Evolutionary conservation across 2,329 filamentous ascomycete species (phyloP), one percentile per base, ranked within the genome.

Genomic region (Dothistroma pini): DNA sequence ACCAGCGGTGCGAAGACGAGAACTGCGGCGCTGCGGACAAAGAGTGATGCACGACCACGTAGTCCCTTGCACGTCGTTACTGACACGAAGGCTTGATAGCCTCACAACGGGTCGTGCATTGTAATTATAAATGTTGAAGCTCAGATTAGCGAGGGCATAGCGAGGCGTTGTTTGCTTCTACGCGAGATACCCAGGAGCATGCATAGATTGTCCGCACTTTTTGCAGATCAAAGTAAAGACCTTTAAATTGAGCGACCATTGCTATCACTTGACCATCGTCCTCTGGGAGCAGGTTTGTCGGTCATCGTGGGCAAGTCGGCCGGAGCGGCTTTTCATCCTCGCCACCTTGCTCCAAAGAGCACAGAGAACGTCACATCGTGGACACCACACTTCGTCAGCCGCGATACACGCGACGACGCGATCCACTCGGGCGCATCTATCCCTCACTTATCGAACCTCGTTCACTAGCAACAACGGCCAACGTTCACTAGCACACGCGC

Each of bases 51-150:
- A 31, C 68, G 62, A 54, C 34, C 61, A 1, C 52, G 64, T 34
- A 69, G 68, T 59, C 68, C 68, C 35, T 49, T 70, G 56, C 62
- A 60, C 54, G 60, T 58, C 44, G 56, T 56, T 34, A 57, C 58
- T n/a, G 49, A 56, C 21, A 53, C 57, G 29, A 54, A 50, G 16
- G 52, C 54, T 32, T 52, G 50, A 60, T 57, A 53, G 16, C 29
- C 11, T 21, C 7, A 31, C 31, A 35, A 50, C 21, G 21, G 22
- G 47, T 44, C 47, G 47, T 50, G 51, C 51, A 53, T 53, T 29
- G 10, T 5, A 29, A 19, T 19, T 21, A 25, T 14, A 14, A 51
- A n/a, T 3, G 21, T 31, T 29, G 19, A 12, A 29, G 51, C 51
- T n/a, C 35, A 35, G 41, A 19, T 21, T 21, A 53, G 51, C 51